Evolutionary conservation across 495 filamentous ascomycete genomes (phyloP).

Genomic region (Xylaria longipes): DNA sequence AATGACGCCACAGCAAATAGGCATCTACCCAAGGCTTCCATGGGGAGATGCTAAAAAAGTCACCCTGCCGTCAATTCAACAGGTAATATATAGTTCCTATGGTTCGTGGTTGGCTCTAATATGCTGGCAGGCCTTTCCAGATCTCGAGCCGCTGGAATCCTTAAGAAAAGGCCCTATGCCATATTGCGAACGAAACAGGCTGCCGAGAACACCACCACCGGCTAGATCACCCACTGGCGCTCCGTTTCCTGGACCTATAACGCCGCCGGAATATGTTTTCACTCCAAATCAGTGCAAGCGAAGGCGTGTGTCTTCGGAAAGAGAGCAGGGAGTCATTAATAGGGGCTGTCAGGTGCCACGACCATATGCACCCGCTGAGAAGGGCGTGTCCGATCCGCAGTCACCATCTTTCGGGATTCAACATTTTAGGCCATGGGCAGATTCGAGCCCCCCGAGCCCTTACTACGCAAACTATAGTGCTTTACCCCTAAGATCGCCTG

Average conservation of each 20-base stretch:
- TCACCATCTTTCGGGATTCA: conserved; percentile 33
- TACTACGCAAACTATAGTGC: conserved; percentile 30
- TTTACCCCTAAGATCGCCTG: conserved; percentile 33
- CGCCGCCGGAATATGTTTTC: conserved; percentile 44
- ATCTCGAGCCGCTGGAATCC: conserved; percentile 38
- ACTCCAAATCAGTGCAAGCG: conserved; percentile 48
- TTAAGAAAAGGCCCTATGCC: conserved; percentile 42
- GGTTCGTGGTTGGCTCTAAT: conserved; percentile 27
- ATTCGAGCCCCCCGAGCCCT: conserved; percentile 38
- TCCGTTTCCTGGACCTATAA: conserved; percentile 30
- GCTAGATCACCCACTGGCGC: conserved; percentile 34
- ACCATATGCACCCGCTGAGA: conserved; percentile 36
- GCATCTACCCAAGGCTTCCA: too few species aligned
- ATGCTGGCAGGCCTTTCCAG: conserved; percentile 44
- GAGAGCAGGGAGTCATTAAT: conserved; percentile 38
- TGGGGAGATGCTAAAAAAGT: too few species aligned
- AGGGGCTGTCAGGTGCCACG: conserved; percentile 44
- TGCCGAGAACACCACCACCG: conserved; percentile 33
- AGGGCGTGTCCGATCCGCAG: conserved; percentile 32
- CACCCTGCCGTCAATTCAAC: conserved; percentile 55
- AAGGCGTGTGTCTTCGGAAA: conserved; percentile 40
- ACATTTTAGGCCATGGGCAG: conserved; percentile 38
- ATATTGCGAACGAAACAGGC: conserved; percentile 28
- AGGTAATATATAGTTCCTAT: conserved; percentile 38
- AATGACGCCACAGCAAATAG: not conserved